Base-by-base conservation (phyloP, 2,329 filamentous ascomycete species). In the Sphaceloma murrayae region DNA sequence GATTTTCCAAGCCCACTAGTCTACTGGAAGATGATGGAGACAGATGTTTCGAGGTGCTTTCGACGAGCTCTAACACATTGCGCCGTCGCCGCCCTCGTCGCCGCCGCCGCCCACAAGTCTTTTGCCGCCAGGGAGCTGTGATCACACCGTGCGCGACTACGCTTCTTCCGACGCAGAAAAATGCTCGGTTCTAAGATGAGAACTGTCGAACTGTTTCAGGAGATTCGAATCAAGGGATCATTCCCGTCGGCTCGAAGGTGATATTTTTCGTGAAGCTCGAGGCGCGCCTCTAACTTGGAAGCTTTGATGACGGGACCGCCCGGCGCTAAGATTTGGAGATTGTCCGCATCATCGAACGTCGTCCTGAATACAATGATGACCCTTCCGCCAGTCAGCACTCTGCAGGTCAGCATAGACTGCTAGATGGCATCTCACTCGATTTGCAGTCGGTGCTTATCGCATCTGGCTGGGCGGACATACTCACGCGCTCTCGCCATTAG, bases 321-420 rank as follows among this genome's bases (percentile, higher is more conserved):
- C 42, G 42, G 31, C 42, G 42, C 42, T 45, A 45, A 33, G 29
- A 45, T 16, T 14, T 43, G 42, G 31, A 45, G 42, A 30, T 34
- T 36, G 51, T 26, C 77, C 39, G 71, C 93, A 21, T 70, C 70
- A 51, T 72, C 78, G 40, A 78, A 93, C 65, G 82, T 95, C 60
- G 80, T 98, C 46, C 96, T 96, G 70, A 88, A n/a, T n/a, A n/a
- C n/a, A n/a, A n/a, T n/a, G n/a, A n/a, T n/a, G n/a, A n/a, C n/a
- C n/a, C n/a, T n/a, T n/a, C n/a, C n/a, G n/a, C n/a, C n/a, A n/a
- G n/a, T n/a, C n/a, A n/a, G n/a, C n/a, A n/a, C n/a, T n/a, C n/a
- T n/a, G n/a, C n/a, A n/a, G n/a, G n/a, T n/a, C 80, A 91, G 54
- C 89, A 88, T 19, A 83, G 95, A 66, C 85, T 80, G 60, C 83